phyloP scores from a whole-genome alignment of 2,329 filamentous ascomycete species.

The Apiospora marii region DNA sequence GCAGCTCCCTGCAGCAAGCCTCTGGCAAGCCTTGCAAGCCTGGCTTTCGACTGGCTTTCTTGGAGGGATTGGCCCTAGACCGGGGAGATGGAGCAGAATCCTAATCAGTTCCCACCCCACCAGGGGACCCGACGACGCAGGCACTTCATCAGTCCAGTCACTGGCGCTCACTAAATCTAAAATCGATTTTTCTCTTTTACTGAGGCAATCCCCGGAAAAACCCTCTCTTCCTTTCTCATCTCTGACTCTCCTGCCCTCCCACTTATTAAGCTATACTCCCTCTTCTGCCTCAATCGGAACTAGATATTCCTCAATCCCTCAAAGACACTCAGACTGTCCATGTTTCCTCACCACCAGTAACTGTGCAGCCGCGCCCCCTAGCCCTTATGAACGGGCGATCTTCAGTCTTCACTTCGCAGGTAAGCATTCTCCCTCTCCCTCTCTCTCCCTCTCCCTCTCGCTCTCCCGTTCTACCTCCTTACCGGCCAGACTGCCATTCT shows the following conservation, averaged over 20 bases:
- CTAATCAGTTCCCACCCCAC: not conserved
- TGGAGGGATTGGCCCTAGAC: not conserved
- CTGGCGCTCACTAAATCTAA: not conserved
- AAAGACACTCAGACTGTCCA: constrained; percentile 17
- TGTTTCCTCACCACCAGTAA: constrained; percentile 33
- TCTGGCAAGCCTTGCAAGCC: not conserved
- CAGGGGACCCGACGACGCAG: constrained; percentile 13
- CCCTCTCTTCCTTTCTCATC: constrained; percentile 29
- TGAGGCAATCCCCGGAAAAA: not conserved
- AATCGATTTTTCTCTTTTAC: constrained; percentile 8
- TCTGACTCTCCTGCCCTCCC: constrained; percentile 20
- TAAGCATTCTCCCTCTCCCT: constrained; percentile 50
- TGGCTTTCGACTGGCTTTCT: not conserved
- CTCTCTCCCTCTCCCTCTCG: no score
- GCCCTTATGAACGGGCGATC: constrained; percentile 87
- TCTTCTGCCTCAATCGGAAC: constrained; percentile 13
- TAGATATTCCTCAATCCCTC: not conserved
- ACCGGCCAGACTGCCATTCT: not conserved
- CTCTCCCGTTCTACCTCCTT: no score
- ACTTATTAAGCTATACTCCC: not conserved
- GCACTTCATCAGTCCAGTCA: not conserved
- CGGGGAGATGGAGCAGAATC: constrained; percentile 4
- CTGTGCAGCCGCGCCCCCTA: constrained; percentile 42
- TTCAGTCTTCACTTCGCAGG: constrained; percentile 88
- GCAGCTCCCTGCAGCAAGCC: not conserved